phyloP scores from a whole-genome alignment of 2,329 filamentous ascomycete genomes.

The Macrophomina tecta region DNA sequence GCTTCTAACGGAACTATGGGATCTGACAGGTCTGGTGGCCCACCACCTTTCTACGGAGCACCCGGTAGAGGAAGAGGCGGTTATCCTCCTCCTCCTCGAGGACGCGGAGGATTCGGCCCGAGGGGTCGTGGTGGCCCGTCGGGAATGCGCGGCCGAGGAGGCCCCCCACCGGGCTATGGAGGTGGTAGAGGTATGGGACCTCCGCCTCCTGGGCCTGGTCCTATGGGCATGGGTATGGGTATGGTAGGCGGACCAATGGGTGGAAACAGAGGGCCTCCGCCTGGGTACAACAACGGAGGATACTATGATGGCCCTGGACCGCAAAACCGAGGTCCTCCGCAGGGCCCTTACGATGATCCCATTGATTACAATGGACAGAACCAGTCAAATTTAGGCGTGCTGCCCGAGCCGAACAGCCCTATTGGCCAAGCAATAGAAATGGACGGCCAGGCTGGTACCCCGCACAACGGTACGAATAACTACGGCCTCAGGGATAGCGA shows the following conservation, averaged over 20 bases:
- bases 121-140: slow-evolving; percentile 43
- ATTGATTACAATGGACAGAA: slow-evolving; percentile 44
- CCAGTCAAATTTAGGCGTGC: slow-evolving; percentile 49
- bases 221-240: slow-evolving; percentile 31
- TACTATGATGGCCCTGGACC: slow-evolving; percentile 51
- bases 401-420: slow-evolving; percentile 32
- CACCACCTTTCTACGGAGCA: slow-evolving; percentile 37
- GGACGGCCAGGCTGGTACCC: slow-evolving; percentile 63
- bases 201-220: slow-evolving; percentile 35
- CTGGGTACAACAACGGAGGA: slow-evolving; percentile 46
- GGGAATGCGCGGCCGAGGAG: slow-evolving; percentile 36
- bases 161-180: slow-evolving; percentile 50
- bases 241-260: slow-evolving; percentile 46
- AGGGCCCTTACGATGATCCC: slow-evolving; percentile 41
- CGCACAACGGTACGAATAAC: slow-evolving; percentile 32
- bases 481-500: slow-evolving; percentile 66
- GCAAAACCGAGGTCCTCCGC: slow-evolving; percentile 44
- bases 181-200: slow-evolving; percentile 40
- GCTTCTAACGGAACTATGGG: slow-evolving; percentile 44
- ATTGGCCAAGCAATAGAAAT: slow-evolving; percentile 78
- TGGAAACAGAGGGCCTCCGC: slow-evolving; percentile 49
- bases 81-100: slow-evolving; percentile 40
- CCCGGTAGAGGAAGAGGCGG: slow-evolving; percentile 31
- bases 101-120: slow-evolving; percentile 45
- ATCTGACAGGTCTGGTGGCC: slow-evolving; percentile 49